Evolutionary conservation across 768 basidiomycete species (phyloP).

Genomic region (Butyriboletus loyo): DNA sequence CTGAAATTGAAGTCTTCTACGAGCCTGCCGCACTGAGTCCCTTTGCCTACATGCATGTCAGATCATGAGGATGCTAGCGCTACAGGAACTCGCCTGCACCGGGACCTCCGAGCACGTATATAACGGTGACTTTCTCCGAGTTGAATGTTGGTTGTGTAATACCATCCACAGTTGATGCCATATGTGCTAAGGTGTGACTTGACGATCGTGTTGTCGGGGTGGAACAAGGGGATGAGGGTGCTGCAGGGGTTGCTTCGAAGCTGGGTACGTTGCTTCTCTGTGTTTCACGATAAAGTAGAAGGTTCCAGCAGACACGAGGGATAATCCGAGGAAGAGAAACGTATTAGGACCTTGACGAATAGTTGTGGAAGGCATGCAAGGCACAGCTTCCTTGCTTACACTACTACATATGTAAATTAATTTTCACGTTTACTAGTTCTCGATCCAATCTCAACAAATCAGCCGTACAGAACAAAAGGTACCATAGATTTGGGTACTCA

Average conservation of each 20-base stretch:
- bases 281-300: conserved; percentile 56
- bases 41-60: conserved; percentile 65
- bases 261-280: conserved; percentile 56
- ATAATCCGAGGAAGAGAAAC: conserved; percentile 54
- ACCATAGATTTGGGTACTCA: conserved; percentile 17
- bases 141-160: conserved; percentile 49
- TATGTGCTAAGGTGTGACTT: conserved; percentile 11
- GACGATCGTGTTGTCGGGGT: conserved; percentile 42
- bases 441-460: not conserved
- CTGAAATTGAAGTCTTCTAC: conserved; percentile 84
- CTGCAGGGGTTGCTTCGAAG: conserved; percentile 57
- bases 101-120: conserved; percentile 96
- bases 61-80: conserved; percentile 4
- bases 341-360: conserved; percentile 55
- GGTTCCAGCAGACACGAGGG: conserved; percentile 50
- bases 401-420: not conserved
- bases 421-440: not conserved
- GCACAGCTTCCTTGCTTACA: not conserved
- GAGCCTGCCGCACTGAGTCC: conserved; percentile 86
- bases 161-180: conserved; percentile 14
- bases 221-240: conserved; percentile 66
- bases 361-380: conserved; percentile 15
- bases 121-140: conserved; percentile 70
- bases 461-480: not conserved
- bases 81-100: conserved; percentile 70